Evolutionary conservation across 768 basidiomycete genomes (phyloP), one percentile per base, ranked within the genome.

Genomic region (Auriscalpium orientale): DNA sequence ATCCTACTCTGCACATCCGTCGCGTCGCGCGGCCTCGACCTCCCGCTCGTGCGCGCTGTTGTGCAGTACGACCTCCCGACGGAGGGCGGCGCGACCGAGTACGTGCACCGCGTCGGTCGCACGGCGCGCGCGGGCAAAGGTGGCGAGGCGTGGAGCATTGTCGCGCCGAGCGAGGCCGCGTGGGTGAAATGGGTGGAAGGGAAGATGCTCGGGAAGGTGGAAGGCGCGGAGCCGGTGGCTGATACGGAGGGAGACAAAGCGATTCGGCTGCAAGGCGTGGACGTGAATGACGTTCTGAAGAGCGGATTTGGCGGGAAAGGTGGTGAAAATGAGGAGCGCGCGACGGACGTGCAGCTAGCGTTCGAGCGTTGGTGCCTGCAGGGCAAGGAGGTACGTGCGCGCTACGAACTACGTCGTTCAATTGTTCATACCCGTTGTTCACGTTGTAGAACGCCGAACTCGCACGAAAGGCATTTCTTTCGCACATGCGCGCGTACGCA

Each of bases 11-110:
- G 95, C 68, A 99, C 97, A 1, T 95, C 93, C 9, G 95, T 99
- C 51, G 97, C 97, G 3, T 94, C 97, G n/a, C 91, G 97, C 67
- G 97, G 97, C 66, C 80, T 99, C 22, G 95, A 98, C 72, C 76
- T 99, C 28, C 94, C 94, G 6, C 79, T 90, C n/a, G 94, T 98
- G 8, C 85, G 88, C 37, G 90, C 91, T 3, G 94, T 99, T 58
- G 74, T 98, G 35, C 97, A 99, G 66, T 97, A 97, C 65, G 97
- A 99, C 68, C 81, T 98, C 20, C 95, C 97, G 0, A 98, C 97
- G 0, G 97, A 99, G 74, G 91, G 94, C 16, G 95, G 97, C 10
- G 85, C 86, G 28, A 97, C 88, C 11, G 97, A 99, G 68, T 98
- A 99, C 64, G 85, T 99, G 10, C 97, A 99, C 73, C 83, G 97